These are phyloP conservation scores for Peltaster fructicola DNA, from an alignment of 2,329 filamentous ascomycete species.

Conservation along the genomic window DNA sequence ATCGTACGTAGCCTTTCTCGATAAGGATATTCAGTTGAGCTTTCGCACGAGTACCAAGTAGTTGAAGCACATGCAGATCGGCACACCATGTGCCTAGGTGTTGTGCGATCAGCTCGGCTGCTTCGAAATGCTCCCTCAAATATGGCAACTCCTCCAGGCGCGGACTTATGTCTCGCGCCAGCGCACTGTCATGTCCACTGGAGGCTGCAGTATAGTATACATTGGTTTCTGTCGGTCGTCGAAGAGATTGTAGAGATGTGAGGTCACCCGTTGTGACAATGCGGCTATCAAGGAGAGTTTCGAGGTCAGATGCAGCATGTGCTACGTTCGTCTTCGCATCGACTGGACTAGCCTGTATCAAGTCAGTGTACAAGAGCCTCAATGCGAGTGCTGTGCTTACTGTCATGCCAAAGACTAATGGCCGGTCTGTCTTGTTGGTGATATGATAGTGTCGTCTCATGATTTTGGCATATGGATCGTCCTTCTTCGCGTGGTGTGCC, in stretches of 20 bases:
- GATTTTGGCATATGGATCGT: slow-evolving; percentile 75
- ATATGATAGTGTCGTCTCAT: slow-evolving; percentile 69
- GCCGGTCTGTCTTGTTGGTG: slow-evolving; percentile 31
- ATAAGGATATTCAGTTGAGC: slow-evolving; percentile 1
- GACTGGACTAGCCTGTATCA: slow-evolving; percentile 86
- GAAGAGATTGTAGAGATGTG: slow-evolving; percentile 37
- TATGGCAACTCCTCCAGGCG: too few relatives aligned
- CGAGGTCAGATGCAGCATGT: slow-evolving; percentile 49
- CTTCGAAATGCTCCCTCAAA: slow-evolving; percentile 45
- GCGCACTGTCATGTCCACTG: too few relatives aligned
- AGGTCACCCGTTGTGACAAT: slow-evolving; percentile 62
- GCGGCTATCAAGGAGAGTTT: slow-evolving; percentile 58
- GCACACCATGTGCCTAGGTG: slow-evolving; percentile 71
- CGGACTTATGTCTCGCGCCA: too few relatives aligned
- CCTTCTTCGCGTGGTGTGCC: slow-evolving; percentile 88
- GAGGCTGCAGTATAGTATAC: slow-evolving; percentile 32
- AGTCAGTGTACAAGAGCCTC: too few relatives aligned
- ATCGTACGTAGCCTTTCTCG: slow-evolving; percentile 7
- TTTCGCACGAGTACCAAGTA: slow-evolving; percentile 18
- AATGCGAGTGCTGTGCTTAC: too few relatives aligned
- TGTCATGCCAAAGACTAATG: slow-evolving; percentile 88
- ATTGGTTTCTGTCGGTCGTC: slow-evolving; percentile 41
- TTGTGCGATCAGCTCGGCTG: slow-evolving; percentile 40
- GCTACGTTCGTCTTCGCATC: slow-evolving; percentile 62
- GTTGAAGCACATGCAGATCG: too few relatives aligned